Evolutionary conservation across 805 yeast genomes (phyloP).

Genomic region (Lachancea quebecensis): DNA sequence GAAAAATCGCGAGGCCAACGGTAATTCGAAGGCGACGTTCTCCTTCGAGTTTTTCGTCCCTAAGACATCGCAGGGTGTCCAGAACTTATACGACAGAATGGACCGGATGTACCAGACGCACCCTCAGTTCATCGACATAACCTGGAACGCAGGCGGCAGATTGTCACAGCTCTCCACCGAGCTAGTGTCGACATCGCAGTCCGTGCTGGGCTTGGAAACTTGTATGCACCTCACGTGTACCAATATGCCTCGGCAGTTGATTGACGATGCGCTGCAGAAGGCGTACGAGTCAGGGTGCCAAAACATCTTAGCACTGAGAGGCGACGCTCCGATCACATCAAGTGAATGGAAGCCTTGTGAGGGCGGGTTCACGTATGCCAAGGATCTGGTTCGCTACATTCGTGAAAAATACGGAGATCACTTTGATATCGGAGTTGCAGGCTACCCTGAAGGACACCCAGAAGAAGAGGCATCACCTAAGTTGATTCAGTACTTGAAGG

Average conservation of each 20-base stretch:
- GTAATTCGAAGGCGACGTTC: constrained; percentile 46
- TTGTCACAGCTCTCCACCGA: constrained; percentile 79
- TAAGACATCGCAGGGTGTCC: constrained; percentile 94
- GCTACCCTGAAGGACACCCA: constrained; percentile 95
- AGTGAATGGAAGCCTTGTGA: constrained; percentile 41
- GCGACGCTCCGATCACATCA: constrained; percentile 78
- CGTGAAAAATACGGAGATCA: constrained; percentile 73
- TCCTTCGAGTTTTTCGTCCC: constrained; percentile 98
- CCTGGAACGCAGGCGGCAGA: constrained; percentile 93
- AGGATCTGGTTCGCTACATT: constrained; percentile 76
- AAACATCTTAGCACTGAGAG: constrained; percentile 88
- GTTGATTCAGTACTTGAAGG: constrained; percentile 60
- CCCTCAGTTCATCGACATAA: constrained; percentile 90
- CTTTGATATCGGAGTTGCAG: constrained; percentile 94
- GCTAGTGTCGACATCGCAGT: constrained; percentile 84
- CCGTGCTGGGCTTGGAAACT: constrained; percentile 86
- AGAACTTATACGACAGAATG: constrained; percentile 92
- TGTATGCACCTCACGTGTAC: constrained; percentile 98
- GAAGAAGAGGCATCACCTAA: constrained; percentile 59
- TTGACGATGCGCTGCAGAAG: constrained; percentile 76
- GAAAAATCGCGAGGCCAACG: constrained; percentile 22
- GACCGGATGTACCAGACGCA: constrained; percentile 87
- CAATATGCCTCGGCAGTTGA: constrained; percentile 75
- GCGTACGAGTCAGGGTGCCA: constrained; percentile 93
- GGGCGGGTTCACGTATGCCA: constrained; percentile 79